Base-by-base conservation (phyloP, 2,329 filamentous ascomycete genomes). In the Colletotrichum salicis region DNA sequence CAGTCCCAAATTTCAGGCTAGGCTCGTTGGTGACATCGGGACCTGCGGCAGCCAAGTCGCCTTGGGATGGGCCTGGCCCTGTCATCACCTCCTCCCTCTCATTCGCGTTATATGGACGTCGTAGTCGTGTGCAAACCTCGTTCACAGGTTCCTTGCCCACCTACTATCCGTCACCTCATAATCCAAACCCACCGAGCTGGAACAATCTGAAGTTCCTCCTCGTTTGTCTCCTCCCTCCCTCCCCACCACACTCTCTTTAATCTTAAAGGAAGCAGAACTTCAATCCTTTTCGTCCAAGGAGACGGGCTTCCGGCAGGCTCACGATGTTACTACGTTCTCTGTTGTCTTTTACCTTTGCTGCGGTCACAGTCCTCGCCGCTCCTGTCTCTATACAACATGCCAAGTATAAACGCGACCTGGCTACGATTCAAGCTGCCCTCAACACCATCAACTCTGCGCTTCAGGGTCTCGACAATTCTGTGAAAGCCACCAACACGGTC, bases 371-470 rank as follows among this genome's bases (percentile, higher is more conserved):
- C 11, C 55, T 64, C 45, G 69, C 65, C 55, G 69, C 65, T 27
- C 69, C 69, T 15, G 48, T 69, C 33, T 27, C 33, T n/a, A 48
- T 31, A 8, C 48, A 41, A 11, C 51, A 12, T 3, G 6, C 59
- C 6, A 64, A 60, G 22, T 22, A 69, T 45, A 71, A 64, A 19
- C 69, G 69, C 24, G 59, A 64, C 27, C 24, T 71, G 11, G 59
- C 65, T 1, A 33, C 48, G 3, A 71, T 71, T 10, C 69, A 69
- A 41, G 65, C 65, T 6, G 69, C 69, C 4, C 54, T 71, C 0
- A 71, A 71, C 37, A 71, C 59, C 33, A 69, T 71, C 55, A 71
- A 71, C 65, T 51, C 59, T 5, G 69, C 69, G 3, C 65, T 71
- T 1, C 65, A 71, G 11, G 27, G 55, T 5, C 69, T 71, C 13